Evolutionary conservation across 2,329 filamentous ascomycete genomes (phyloP).

Genomic region (Podosphaera fusca): DNA sequence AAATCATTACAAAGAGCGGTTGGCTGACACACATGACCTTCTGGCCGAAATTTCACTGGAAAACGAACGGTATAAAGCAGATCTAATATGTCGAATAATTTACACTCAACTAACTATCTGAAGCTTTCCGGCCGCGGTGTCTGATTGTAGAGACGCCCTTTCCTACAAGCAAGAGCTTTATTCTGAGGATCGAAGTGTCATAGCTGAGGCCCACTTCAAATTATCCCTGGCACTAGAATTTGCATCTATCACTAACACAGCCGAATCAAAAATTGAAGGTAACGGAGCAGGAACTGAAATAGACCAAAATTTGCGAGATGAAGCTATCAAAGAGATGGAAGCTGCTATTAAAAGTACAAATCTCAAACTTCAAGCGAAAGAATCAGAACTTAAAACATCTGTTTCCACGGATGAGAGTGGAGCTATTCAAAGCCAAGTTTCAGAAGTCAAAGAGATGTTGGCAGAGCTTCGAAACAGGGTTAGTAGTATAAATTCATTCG

Average conservation of each 20-base stretch:
- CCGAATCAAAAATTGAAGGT: constrained; percentile 18
- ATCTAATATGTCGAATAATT: background rate
- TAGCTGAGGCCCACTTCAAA: constrained; percentile 92
- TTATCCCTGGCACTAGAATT: constrained; percentile 89
- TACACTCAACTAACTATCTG: constrained; percentile 4
- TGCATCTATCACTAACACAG: constrained; percentile 47
- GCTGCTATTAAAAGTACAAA: constrained; percentile 51
- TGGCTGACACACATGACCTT: constrained; percentile 82
- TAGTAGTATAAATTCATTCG: constrained; percentile 19
- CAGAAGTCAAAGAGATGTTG: constrained; percentile 56
- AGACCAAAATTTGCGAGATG: constrained; percentile 46
- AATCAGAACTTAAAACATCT: constrained; percentile 38
- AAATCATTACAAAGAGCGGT: constrained; percentile 53
- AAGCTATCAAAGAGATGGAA: constrained; percentile 49
- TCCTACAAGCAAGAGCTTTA: constrained; percentile 60
- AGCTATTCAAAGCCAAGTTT: constrained; percentile 34
- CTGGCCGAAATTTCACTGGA: constrained; percentile 94
- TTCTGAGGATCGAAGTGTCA: constrained; percentile 55
- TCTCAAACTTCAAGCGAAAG: constrained; percentile 45
- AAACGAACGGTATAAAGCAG: constrained; percentile 45
- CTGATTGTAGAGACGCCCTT: constrained; percentile 57
- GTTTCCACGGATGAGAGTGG: constrained; percentile 46
- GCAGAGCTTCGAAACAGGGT: constrained; percentile 51
- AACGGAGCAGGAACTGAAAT: constrained; percentile 23
- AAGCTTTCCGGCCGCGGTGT: constrained; percentile 64